phyloP scores from a whole-genome alignment of 78 protist genomes.

The Polysphondylium violaceum region DNA sequence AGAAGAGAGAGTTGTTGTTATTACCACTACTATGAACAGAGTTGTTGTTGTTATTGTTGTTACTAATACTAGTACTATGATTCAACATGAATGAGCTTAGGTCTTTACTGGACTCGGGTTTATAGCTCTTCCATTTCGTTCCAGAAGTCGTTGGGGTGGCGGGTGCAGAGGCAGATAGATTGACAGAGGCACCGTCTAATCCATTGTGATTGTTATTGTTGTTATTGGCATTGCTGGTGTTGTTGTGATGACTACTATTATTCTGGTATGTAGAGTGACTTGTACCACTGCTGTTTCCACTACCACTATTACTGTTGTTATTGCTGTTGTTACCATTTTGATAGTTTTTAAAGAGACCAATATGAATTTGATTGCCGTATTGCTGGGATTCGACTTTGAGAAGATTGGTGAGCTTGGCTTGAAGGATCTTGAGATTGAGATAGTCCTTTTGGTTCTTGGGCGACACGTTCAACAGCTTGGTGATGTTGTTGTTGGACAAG shows the following conservation, averaged over 20 bases:
- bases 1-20: neutral
- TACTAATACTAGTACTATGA: neutral
- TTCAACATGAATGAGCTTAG: no score
- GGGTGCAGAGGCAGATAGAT: neutral
- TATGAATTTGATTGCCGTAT: neutral
- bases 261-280: neutral
- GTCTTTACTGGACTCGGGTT: slow-evolving; percentile 15
- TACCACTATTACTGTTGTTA: neutral
- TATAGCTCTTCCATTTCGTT: slow-evolving; percentile 68
- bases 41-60: neutral
- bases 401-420: slow-evolving; percentile 23
- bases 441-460: slow-evolving; percentile 23
- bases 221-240: neutral
- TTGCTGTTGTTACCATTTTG: neutral
- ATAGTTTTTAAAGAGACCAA: no score
- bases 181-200: neutral
- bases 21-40: neutral
- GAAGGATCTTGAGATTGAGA: slow-evolving; percentile 23
- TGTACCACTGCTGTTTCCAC: neutral
- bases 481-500: neutral
- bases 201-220: neutral
- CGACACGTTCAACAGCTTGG: slow-evolving; percentile 23
- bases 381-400: slow-evolving; percentile 33
- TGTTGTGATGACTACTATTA: neutral
- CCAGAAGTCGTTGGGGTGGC: neutral